These are phyloP conservation scores for Xerocomellus intermedius DNA, from an alignment of 768 basidiomycete species.

Conservation along the genomic window DNA sequence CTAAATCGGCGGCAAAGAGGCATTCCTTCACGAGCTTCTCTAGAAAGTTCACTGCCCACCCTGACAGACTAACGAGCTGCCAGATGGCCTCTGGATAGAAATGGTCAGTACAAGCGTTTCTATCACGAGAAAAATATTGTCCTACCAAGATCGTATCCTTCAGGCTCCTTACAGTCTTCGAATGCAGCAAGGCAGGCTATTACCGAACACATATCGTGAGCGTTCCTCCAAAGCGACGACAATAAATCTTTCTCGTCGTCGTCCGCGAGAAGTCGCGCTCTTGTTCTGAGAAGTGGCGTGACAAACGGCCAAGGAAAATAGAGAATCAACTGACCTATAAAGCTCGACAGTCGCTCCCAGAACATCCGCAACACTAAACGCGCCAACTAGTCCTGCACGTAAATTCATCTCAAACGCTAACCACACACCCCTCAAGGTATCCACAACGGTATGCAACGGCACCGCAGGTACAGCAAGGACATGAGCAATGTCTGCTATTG, in stretches of 20 bases:
- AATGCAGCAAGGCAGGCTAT: conserved; percentile 61
- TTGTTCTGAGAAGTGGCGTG: conserved; percentile 29
- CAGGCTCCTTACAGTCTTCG: conserved; percentile 60
- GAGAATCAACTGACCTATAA: conserved; percentile 29
- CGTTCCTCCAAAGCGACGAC: conserved; percentile 53
- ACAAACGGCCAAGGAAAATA: conserved; percentile 1
- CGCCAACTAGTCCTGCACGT: conserved; percentile 38
- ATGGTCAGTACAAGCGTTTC: conserved; percentile 4
- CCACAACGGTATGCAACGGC: conserved; percentile 41
- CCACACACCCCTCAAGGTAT: conserved; percentile 48
- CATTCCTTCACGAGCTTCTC: conserved; percentile 62
- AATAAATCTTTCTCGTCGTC: conserved; percentile 41
- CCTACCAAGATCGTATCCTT: conserved; percentile 62
- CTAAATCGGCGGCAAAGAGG: conserved; percentile 34
- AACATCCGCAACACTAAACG: conserved; percentile 45
- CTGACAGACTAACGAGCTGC: conserved; percentile 63
- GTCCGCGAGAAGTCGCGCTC: conserved; percentile 26
- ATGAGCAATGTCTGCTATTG: conserved; percentile 62
- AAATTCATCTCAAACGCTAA: conserved; percentile 43
- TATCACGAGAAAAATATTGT: background rate
- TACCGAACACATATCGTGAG: conserved; percentile 66
- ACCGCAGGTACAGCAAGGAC: conserved; percentile 44
- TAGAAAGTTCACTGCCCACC: conserved; percentile 60
- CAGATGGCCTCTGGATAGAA: conserved; percentile 58
- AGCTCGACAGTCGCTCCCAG: conserved; percentile 47